Evolutionary conservation across 2,329 filamentous ascomycete species (phyloP), one percentile per base, ranked within the genome.

Genomic region (Claviceps fusiformis): DNA sequence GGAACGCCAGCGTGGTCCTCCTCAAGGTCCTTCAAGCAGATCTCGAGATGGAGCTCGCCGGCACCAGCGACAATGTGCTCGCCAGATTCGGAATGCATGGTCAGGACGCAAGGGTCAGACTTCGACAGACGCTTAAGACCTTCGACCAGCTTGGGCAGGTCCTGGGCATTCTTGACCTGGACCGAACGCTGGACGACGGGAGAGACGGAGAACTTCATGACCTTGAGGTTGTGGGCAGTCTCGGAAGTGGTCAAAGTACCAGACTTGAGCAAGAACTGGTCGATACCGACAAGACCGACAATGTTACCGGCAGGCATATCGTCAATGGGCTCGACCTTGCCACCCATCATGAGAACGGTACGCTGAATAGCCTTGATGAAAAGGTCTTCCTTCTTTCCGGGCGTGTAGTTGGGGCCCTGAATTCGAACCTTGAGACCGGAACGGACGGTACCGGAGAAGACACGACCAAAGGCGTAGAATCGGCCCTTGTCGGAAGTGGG

Each of bases 131-230:
- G 92, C 89, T 98, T 98, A 64, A 98, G 91, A 89, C 93, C 93
- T 82, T 98, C 93, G 68, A 98, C 93, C 59, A 98, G 86, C 86
- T 98, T 98, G 76, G 93, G 93, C 62, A 98, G 85, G 82, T 98
- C 93, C 80, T 95, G 90, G 70, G 93, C 93, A 79, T 98, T 98
- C 89, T 97, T 97, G 81, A 96, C 92, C 79, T 96, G 89, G 70
- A 98, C 93, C 75, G 93, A 95, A 66, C 92, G 92, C 79, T 87
- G 92, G 64, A 98, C 93, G 78, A 98, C 93, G 68, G 93, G 93
- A 59, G 93, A 97, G 73, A 98, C 93, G 71, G 93, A 98, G 87
- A 98, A 98, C 83, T 96, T 97, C 93, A 98, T 98, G 79, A 98
- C 93, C 87, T 97, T 97, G 70, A 98, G 80, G 86, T 98, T 98